Evolutionary conservation across 2,329 filamentous ascomycete species (phyloP), one percentile per base, ranked within the genome.

Genomic region (Endothia cerciana): DNA sequence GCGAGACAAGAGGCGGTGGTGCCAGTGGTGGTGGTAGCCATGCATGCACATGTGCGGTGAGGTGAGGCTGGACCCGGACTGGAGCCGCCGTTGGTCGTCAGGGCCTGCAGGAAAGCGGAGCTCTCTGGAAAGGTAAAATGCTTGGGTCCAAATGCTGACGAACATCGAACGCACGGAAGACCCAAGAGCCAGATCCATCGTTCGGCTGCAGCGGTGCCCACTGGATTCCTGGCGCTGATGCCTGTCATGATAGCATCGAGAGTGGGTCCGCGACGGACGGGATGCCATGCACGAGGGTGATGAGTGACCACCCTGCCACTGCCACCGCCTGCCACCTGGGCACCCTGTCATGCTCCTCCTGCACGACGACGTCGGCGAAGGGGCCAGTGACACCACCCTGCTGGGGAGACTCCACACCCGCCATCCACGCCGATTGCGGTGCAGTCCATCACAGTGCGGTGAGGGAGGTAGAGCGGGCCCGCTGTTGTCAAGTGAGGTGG

Each of bases 1-100:
- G 43, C 58, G 60, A 40, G 63, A 53, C 63, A 60, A 64, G 57
- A 40, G 66, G 64, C 64, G 60, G 64, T 63, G 57, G 57, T 68
- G 64, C 55, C 33, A 38, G 55, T 41, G 38, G 30, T 25, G 40
- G 38, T 63, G 66, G 40, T 57, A 28, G 38, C n/a, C 49, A 22
- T 56, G 61, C 64, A 68, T 41, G 55, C 33, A 58, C 55, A 58
- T 61, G 63, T 64, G 62, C 66, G 66, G 66, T 68, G 66, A 66
- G 66, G 55, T 66, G 66, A 68, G 64, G 66, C 64, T 66, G 60
- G 65, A 60, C 49, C 55, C 49, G 58, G 58, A 51, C 19, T 57
- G 58, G 59, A 61, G 49, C 36, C 51, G 61, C 57, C 57, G 61
- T 36, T 36, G 6, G 33, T 36, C 59, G 45, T 51, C 65, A 68